A percentile compares a stretch with the other conserved stretches of the same genome.
These are phyloP conservation scores for Aureobasidium lini DNA, from an alignment of 2,329 filamentous ascomycete species.

Conservation along the genomic window DNA sequence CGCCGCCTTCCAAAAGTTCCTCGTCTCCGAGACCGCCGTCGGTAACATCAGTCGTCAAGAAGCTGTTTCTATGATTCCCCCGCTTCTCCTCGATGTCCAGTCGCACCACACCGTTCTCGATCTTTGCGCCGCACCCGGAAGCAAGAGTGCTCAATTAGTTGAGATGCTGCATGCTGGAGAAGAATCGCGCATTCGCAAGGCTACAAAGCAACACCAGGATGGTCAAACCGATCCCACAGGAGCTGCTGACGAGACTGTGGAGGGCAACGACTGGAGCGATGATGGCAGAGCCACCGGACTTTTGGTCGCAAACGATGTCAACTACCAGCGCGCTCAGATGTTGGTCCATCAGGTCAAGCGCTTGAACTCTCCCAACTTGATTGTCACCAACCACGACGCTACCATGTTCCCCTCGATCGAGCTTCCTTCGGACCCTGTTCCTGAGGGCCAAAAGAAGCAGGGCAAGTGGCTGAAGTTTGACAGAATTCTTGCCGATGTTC, in stretches of 20 bases:
- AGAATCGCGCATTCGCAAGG: slow-evolving; percentile 69
- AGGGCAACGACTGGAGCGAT: slow-evolving; percentile 53
- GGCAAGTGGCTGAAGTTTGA: slow-evolving; percentile 89
- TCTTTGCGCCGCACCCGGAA: slow-evolving; percentile 92
- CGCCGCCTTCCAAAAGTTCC: slow-evolving; percentile 91
- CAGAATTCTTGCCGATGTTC: slow-evolving; percentile 90
- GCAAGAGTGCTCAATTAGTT: slow-evolving; percentile 90
- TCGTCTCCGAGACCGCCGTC: slow-evolving; percentile 93
- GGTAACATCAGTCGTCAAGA: slow-evolving; percentile 98
- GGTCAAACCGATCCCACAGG: slow-evolving; percentile 17
- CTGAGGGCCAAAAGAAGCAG: slow-evolving; percentile 45
- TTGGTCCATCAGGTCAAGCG: slow-evolving; percentile 96
- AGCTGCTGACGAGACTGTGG: slow-evolving; percentile 21
- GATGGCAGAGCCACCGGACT: slow-evolving; percentile 84
- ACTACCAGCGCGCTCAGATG: slow-evolving; percentile 96
- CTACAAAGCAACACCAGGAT: slow-evolving; percentile 55
- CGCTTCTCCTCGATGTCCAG: slow-evolving; percentile 80
- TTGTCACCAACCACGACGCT: slow-evolving; percentile 96
- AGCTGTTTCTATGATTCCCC: slow-evolving; percentile 98
- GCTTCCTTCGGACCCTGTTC: slow-evolving; percentile 53
- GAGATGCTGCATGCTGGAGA: slow-evolving; percentile 92
- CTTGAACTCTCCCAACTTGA: slow-evolving; percentile 88
- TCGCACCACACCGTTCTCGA: slow-evolving; percentile 92
- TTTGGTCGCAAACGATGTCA: slow-evolving; percentile 89
- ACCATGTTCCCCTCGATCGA: slow-evolving; percentile 91